Conservation (phyloP, 441 rosid species). For the Populus tomentosa region DNA sequence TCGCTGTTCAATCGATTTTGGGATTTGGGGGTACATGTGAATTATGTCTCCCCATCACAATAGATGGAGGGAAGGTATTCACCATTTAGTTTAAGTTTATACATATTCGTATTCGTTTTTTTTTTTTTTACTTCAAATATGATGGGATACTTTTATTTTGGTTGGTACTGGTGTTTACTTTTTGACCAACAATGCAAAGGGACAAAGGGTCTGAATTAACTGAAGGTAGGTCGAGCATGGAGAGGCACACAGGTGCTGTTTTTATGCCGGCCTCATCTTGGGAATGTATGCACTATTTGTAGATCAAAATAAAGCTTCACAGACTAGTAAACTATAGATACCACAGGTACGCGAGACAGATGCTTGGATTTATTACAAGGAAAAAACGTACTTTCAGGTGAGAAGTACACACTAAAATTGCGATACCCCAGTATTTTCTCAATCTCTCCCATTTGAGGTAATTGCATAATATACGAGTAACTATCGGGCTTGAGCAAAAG, state of each 20-base stretch:
- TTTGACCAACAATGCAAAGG: background rate
- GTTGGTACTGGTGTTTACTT: background rate
- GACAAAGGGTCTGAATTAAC: background rate
- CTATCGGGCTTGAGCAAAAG: background rate
- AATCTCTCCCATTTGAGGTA: background rate
- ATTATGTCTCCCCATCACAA: background rate
- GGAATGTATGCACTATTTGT: background rate
- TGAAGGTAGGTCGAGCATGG: background rate
- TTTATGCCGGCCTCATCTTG: background rate
- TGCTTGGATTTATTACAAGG: background rate
- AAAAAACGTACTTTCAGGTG: constrained; percentile 3
- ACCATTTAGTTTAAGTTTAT: no score
- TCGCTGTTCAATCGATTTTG: background rate
- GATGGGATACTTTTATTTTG: background rate
- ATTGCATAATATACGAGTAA: background rate
- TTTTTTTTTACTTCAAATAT: no score
- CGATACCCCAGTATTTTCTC: background rate
- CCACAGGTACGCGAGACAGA: background rate
- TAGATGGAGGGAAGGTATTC: background rate
- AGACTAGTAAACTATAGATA: background rate
- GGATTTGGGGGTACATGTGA: background rate
- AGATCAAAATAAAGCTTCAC: constrained; percentile 1
- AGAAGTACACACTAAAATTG: background rate
- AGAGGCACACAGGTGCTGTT: background rate
- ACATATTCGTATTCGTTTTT: no score